Evolutionary conservation across 2,329 filamentous ascomycete genomes (phyloP).

Genomic region (Phaeophleospora eucalypticola): DNA sequence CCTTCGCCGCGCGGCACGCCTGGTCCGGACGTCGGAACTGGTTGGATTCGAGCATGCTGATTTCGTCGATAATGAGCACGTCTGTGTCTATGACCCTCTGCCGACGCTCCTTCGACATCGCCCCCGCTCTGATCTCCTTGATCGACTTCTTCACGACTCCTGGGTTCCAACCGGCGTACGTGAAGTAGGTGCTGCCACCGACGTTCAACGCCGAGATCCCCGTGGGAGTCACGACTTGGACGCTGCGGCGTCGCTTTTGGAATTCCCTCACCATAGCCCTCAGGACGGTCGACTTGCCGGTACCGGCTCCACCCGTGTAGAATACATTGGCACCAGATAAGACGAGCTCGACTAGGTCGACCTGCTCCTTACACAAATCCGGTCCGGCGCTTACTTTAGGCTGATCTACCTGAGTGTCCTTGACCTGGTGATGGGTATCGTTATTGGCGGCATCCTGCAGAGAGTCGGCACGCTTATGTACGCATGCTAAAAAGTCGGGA

Average conservation of each 20-base stretch:
- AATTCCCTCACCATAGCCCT: slow-evolving; percentile 37
- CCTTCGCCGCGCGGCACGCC: slow-evolving; percentile 7
- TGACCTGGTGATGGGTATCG: no score
- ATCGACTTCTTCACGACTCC: slow-evolving; percentile 42
- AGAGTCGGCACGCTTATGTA: no score
- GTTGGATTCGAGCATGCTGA: slow-evolving; percentile 54
- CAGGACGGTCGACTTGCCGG: slow-evolving; percentile 57
- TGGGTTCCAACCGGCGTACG: slow-evolving; percentile 54
- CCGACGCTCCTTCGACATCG: slow-evolving; percentile 35
- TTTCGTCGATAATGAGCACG: slow-evolving; percentile 61
- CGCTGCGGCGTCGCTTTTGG: slow-evolving; percentile 38
- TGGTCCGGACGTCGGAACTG: slow-evolving; percentile 41
- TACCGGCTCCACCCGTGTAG: slow-evolving; percentile 61
- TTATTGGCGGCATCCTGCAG: no score
- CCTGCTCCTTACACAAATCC: no score
- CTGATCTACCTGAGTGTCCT: no score
- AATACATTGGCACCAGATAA: slow-evolving; percentile 54
- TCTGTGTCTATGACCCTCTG: slow-evolving; percentile 37
- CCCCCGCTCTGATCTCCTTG: slow-evolving; percentile 20
- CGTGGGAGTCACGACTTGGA: slow-evolving; percentile 56
- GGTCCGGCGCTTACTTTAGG: no score
- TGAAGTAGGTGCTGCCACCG: slow-evolving; percentile 53
- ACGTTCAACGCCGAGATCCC: slow-evolving; percentile 56
- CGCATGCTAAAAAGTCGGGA: no score
- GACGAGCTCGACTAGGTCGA: neutral